These are phyloP conservation scores for Cordia subcordata DNA, from an alignment of 257 asterid genomes.

Conservation along the genomic window DNA sequence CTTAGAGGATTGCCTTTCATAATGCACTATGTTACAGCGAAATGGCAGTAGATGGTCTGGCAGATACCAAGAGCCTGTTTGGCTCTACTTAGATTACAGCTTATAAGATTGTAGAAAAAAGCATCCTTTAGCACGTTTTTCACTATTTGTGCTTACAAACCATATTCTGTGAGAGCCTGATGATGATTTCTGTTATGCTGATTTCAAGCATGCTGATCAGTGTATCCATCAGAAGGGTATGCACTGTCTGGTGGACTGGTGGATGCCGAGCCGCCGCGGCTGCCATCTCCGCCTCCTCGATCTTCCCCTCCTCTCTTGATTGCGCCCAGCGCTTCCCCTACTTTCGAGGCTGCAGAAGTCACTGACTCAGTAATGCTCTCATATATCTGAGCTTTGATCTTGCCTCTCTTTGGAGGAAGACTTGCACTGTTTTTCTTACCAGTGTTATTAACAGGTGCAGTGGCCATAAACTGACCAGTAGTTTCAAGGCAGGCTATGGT, in stretches of 20 bases:
- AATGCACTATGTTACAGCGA: conserved; percentile 5
- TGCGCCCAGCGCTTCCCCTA: conserved; percentile 14
- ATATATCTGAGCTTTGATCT: conserved; percentile 50
- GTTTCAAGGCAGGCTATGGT: too few species aligned
- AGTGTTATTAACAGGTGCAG: neutral
- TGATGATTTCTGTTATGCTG: neutral
- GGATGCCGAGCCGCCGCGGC: conserved; percentile 18
- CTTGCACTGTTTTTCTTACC: neutral
- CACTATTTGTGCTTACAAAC: too few species aligned
- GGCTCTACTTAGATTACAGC: too few species aligned
- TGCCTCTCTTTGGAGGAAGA: conserved; percentile 42
- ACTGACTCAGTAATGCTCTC: conserved; percentile 35
- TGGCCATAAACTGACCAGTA: neutral
- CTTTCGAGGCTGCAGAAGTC: conserved; percentile 26
- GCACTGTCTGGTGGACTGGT: conserved; percentile 28
- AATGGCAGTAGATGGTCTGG: neutral
- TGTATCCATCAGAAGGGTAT: conserved; percentile 10
- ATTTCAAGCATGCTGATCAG: conserved; percentile 11
- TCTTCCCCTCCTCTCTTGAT: conserved; percentile 5
- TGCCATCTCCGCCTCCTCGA: conserved; percentile 3
- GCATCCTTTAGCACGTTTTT: too few species aligned
- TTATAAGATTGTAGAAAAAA: too few species aligned
- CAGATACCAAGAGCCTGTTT: neutral
- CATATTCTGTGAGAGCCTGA: neutral
- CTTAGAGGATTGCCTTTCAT: conserved; percentile 1